Conservation (phyloP, 805 yeast species). For the Metschnikowia orientalis region DNA sequence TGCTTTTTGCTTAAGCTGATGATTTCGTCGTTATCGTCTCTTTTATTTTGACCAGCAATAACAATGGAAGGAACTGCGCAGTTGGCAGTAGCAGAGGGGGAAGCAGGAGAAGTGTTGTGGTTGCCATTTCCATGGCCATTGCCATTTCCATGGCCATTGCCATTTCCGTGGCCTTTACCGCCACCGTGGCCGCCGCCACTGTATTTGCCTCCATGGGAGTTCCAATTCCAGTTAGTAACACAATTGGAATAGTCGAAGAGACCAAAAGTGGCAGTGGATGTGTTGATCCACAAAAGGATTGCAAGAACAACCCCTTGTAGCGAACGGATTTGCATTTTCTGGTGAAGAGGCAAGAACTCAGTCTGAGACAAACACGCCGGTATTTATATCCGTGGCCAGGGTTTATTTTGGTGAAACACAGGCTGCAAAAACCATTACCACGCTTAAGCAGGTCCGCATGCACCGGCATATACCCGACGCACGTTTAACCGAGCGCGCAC, state of each 20-base stretch:
- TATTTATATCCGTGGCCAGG: too few relatives aligned
- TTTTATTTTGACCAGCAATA: slow-evolving; percentile 1
- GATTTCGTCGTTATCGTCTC: slow-evolving; percentile 3
- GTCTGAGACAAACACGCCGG: too few relatives aligned
- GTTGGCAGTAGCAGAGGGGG: slow-evolving; percentile 1
- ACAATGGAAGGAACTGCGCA: slow-evolving; percentile 2
- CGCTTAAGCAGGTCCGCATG: too few relatives aligned
- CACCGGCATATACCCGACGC: too few relatives aligned
- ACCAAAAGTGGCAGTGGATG: slow-evolving; percentile 4
- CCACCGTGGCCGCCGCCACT: too few relatives aligned
- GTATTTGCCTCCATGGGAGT: background rate
- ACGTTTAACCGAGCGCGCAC: too few relatives aligned
- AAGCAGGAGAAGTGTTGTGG: background rate
- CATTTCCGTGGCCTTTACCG: background rate
- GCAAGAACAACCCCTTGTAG: slow-evolving; percentile 1
- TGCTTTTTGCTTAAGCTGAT: background rate
- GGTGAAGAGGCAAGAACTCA: background rate
- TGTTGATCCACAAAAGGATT: slow-evolving; percentile 3
- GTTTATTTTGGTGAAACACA: too few relatives aligned
- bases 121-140: background rate
- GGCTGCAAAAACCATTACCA: too few relatives aligned
- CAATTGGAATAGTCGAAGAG: slow-evolving; percentile 2
- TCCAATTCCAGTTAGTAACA: slow-evolving; percentile 3
- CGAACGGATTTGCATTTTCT: slow-evolving; percentile 3
- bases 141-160: background rate